Conservation (phyloP, 371 early-diverging fungal species). For the Haplosporangium sp. region DNA sequence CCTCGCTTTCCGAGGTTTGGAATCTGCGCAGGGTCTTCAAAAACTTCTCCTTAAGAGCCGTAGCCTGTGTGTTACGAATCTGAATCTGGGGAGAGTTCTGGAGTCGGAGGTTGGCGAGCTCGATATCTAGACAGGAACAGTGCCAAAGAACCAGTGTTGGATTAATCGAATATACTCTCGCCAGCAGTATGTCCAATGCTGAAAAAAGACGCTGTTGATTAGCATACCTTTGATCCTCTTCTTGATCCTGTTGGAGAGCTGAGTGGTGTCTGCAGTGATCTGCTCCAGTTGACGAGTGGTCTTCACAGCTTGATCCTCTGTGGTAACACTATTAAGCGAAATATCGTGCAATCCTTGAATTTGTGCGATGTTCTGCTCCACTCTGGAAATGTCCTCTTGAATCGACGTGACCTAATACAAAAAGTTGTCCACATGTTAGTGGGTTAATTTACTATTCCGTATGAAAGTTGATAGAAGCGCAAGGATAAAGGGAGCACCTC, state of each 20-base stretch:
- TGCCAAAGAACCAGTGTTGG: no score
- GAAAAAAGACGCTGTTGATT: no score
- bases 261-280: conserved; percentile 71
- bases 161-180: no score
- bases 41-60: conserved; percentile 79
- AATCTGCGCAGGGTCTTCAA: conserved; percentile 84
- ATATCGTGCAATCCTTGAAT: conserved; percentile 77
- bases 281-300: conserved; percentile 73
- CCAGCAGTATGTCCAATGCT: no score
- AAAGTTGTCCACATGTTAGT: no score
- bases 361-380: conserved; percentile 68
- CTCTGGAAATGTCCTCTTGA: conserved; percentile 68
- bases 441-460: no score
- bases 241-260: conserved; percentile 69
- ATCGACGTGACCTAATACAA: conserved; percentile 68
- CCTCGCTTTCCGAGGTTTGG: conserved; percentile 81
- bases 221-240: conserved; percentile 64
- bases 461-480: no score
- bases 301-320: conserved; percentile 72
- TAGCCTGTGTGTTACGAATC: conserved; percentile 61
- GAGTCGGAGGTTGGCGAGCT: conserved; percentile 28
- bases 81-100: conserved; percentile 16
- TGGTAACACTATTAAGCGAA: conserved; percentile 70
- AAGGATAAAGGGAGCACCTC: no score
- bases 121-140: conserved; percentile 14